Evolutionary conservation across 1,284 basidiomycete genomes (phyloP), one percentile per base, ranked within the genome.

Genomic region (Irpex sp.): DNA sequence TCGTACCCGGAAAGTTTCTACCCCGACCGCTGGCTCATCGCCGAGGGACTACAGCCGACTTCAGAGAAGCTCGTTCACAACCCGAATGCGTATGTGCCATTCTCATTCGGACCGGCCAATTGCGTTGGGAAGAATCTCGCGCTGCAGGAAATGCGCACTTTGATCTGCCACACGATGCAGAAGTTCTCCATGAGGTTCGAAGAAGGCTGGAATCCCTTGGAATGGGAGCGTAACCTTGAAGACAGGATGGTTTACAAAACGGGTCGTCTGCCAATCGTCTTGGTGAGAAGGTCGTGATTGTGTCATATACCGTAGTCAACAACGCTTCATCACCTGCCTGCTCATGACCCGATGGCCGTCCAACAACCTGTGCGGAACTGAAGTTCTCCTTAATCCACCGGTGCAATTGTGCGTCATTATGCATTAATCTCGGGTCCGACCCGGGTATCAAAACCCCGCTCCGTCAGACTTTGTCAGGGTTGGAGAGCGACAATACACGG

Each of bases 101-200:
- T 71, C 62, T 70, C 68, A 4, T 66, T 64, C 59, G 71, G 72
- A 9, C 70, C 72, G 8, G 58, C 66, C 6, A 70, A 66, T 49
- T 74, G 72, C 52, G 70, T 65, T 6, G 72, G 72, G 7, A 72
- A 71, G 63, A 67, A 67, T 21, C 65, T 74, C 11, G 72, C 72
- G 2, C 34, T 69, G 36, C 51, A 63, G 21, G 72, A 73, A 66
- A 66, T 73, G 57, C 60, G 66, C 2, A 68, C 68, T 59, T 63
- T 71, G 36, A 34, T 71, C 5, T 66, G 63, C 51, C 51, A 62
- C 47, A 6, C 72, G 9, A 38, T 73, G 38, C 70, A 66, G 19
- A 48, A 38, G n/a, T 66, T 72, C 47, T 48, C 65, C 1, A 48
- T 72, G 19, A 31, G 56, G n/a, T 61, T 66, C 26, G 60, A 64